Percentiles rank a stretch among this genome's conserved stretches.
These are phyloP conservation scores for Amyloporia xantha DNA, from an alignment of 768 basidiomycete species.

Conservation along the genomic window DNA sequence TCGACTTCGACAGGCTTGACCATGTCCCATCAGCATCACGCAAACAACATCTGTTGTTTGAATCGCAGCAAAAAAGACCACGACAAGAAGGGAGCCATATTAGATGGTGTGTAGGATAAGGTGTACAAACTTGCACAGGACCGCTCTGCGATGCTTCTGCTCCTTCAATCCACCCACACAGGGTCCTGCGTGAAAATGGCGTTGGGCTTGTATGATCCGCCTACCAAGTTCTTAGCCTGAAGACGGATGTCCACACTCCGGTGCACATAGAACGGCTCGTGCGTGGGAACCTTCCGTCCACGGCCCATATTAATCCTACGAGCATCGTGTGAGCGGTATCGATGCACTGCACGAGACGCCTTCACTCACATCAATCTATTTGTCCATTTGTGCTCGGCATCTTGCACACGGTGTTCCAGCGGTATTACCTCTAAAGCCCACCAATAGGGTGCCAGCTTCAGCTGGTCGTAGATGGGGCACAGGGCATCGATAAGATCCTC, in stretches of 20 bases:
- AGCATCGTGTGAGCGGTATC: constrained; percentile 2
- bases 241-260: constrained; percentile 22
- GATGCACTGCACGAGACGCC: background rate
- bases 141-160: too few species aligned
- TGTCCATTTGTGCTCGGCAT: constrained; percentile 12
- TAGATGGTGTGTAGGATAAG: too few species aligned
- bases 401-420: constrained; percentile 20
- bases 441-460: constrained; percentile 43
- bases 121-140: too few species aligned
- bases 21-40: too few species aligned
- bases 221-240: constrained; percentile 16
- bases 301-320: constrained; percentile 19
- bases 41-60: too few species aligned
- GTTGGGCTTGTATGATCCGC: constrained; percentile 24
- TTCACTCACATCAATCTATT: constrained; percentile 7
- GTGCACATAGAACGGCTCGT: constrained; percentile 20
- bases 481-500: constrained; percentile 59
- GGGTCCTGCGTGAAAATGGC: too few species aligned
- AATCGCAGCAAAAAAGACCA: too few species aligned
- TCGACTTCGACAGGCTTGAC: too few species aligned
- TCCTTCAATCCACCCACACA: too few species aligned
- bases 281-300: constrained; percentile 17
- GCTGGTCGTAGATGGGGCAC: constrained; percentile 48
- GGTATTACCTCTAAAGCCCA: constrained; percentile 57
- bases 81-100: too few species aligned